Evolutionary conservation across 495 filamentous ascomycete species (phyloP).

Genomic region (Lepraria neglecta): DNA sequence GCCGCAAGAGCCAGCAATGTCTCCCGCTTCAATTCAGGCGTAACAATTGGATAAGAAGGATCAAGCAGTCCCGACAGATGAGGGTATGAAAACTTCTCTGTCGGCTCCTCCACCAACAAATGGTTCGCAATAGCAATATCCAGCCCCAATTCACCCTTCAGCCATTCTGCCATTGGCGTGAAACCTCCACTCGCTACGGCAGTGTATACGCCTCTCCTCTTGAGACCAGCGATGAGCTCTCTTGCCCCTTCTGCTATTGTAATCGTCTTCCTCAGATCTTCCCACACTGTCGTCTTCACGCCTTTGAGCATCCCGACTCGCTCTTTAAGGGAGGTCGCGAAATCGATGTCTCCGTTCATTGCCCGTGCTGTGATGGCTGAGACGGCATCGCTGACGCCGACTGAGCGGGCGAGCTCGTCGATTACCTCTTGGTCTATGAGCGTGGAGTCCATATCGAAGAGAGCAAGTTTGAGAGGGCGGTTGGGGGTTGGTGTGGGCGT

Average conservation of each 20-base stretch:
- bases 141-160: constrained; percentile 70
- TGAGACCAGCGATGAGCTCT: constrained; percentile 65
- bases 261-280: constrained; percentile 62
- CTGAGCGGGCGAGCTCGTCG: constrained; percentile 79
- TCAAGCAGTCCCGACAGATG: constrained; percentile 70
- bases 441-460: constrained; percentile 98
- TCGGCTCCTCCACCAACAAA: constrained; percentile 11
- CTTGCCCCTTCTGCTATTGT: constrained; percentile 75
- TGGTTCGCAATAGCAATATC: constrained; percentile 85
- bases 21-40: constrained; percentile 70
- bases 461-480: constrained; percentile 48
- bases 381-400: constrained; percentile 65
- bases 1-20: constrained; percentile 71
- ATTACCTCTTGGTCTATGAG: constrained; percentile 95
- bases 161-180: constrained; percentile 77
- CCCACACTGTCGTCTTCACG: constrained; percentile 71
- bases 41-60: constrained; percentile 64
- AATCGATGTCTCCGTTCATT: constrained; percentile 97
- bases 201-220: constrained; percentile 69
- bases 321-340: constrained; percentile 69
- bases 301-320: constrained; percentile 76
- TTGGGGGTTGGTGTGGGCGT: constrained; percentile 64
- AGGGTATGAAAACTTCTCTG: constrained; percentile 21
- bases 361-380: constrained; percentile 81
- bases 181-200: constrained; percentile 92